Evolutionary conservation across 148 eudicot species (phyloP).

Genomic region (Chenopodium suecicum): DNA sequence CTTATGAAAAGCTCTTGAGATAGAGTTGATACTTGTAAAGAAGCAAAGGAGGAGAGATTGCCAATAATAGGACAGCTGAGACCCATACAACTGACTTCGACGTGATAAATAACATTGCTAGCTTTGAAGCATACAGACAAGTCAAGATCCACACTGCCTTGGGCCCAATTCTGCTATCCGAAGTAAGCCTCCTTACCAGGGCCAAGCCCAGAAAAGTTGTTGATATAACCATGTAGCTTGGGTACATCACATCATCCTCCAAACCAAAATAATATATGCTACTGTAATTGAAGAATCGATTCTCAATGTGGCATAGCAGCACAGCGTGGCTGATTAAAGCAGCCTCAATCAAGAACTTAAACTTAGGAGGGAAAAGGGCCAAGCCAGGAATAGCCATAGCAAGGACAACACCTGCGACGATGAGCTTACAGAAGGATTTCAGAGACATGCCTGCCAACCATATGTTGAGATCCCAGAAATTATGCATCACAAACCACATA

Average conservation of each 20-base stretch:
- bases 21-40: slow-evolving; percentile 68
- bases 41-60: slow-evolving; percentile 92
- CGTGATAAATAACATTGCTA: slow-evolving; percentile 78
- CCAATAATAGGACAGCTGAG: slow-evolving; percentile 78
- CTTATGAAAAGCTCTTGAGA: slow-evolving; percentile 19
- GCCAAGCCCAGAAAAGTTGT: slow-evolving; percentile 85
- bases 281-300: slow-evolving; percentile 81
- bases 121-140: slow-evolving; percentile 82
- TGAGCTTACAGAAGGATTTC: slow-evolving; percentile 85
- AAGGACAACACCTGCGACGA: slow-evolving; percentile 72
- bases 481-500: slow-evolving; percentile 92
- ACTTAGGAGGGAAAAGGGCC: slow-evolving; percentile 78
- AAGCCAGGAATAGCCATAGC: slow-evolving; percentile 91
- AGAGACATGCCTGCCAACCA: slow-evolving; percentile 99
- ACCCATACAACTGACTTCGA: slow-evolving; percentile 89
- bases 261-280: slow-evolving; percentile 81
- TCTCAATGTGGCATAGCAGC: slow-evolving; percentile 89
- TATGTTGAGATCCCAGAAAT: slow-evolving; percentile 94
- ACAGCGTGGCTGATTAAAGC: slow-evolving; percentile 79
- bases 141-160: slow-evolving; percentile 82
- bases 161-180: slow-evolving; percentile 71
- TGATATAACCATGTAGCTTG: slow-evolving; percentile 85
- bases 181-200: slow-evolving; percentile 75
- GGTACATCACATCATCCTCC: slow-evolving; percentile 96
- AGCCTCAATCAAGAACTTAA: slow-evolving; percentile 70